These are phyloP conservation scores for Annulohypoxylon stygium DNA, from an alignment of 495 filamentous ascomycete genomes.

Conservation along the genomic window DNA sequence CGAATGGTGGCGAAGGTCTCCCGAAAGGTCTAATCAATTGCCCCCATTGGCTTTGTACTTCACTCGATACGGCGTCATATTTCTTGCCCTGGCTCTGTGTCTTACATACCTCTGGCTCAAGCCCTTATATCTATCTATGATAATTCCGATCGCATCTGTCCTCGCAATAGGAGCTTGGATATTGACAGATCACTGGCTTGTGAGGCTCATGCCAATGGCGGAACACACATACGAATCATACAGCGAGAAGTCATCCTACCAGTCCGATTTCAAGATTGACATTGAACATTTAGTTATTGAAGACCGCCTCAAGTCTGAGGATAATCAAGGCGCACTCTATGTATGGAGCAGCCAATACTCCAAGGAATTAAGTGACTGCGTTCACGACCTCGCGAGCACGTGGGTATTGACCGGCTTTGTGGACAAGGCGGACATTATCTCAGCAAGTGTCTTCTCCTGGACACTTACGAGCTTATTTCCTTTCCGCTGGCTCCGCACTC, in stretches of 20 bases:
- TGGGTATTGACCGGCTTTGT: constrained; percentile 13
- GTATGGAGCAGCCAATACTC: constrained; percentile 14
- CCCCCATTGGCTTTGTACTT: not conserved
- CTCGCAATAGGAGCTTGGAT: not conserved
- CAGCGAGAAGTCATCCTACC: not conserved
- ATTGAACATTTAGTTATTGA: constrained; percentile 18
- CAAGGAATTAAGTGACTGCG: constrained; percentile 10
- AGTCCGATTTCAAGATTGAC: not conserved
- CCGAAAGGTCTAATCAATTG: not conserved
- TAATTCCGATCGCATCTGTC: not conserved
- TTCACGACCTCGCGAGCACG: constrained; percentile 5
- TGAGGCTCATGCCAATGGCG: not conserved
- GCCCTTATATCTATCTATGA: not conserved
- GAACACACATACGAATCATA: not conserved
- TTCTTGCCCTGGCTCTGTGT: not conserved
- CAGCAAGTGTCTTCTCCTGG: constrained; percentile 11
- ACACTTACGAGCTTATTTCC: constrained; percentile 2
- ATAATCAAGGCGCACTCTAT: constrained; percentile 1
- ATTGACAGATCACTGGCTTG: not conserved
- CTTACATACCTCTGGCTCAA: constrained; percentile 5
- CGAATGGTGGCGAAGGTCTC: constrained; percentile 13
- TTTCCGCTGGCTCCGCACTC: constrained; percentile 10
- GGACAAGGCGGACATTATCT: constrained; percentile 2
- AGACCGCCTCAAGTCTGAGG: constrained; percentile 14
- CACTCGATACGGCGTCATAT: constrained; percentile 6